phyloP scores from a whole-genome alignment of 2,329 filamentous ascomycete species.

The Ceratocystis cacaofunesta region DNA sequence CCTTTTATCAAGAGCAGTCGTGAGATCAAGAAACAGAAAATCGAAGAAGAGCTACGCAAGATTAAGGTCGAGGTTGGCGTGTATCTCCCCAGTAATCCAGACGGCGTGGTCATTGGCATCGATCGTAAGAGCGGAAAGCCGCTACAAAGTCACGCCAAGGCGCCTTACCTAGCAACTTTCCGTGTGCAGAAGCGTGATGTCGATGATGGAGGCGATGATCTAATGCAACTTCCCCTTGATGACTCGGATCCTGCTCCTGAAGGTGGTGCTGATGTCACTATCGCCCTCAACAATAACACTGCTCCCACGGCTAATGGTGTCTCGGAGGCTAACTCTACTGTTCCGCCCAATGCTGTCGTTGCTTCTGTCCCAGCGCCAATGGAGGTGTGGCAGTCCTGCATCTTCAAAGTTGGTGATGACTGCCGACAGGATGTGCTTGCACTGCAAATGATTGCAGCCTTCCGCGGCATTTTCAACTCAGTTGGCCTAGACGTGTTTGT shows the following conservation, averaged over 20 bases:
- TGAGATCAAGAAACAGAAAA: constrained; percentile 96
- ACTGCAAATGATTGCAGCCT: constrained; percentile 93
- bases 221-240: constrained; percentile 32
- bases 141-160: constrained; percentile 93
- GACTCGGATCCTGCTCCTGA: constrained; percentile 35
- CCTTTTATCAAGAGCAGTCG: constrained; percentile 85
- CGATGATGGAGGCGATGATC: constrained; percentile 11
- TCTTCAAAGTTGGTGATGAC: constrained; percentile 99
- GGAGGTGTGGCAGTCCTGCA: constrained; percentile 97
- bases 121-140: constrained; percentile 97
- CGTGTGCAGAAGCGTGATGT: constrained; percentile 65
- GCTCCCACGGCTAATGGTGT: constrained; percentile 6
- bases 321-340: constrained; percentile 19
- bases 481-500: constrained; percentile 94
- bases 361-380: constrained; percentile 30
- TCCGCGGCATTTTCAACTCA: constrained; percentile 89
- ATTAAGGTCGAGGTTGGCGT: constrained; percentile 96
- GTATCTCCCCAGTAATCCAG: constrained; percentile 91
- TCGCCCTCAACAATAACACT: not conserved
- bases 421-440: constrained; percentile 94
- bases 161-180: constrained; percentile 98
- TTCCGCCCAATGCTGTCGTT: not conserved
- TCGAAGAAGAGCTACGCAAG: constrained; percentile 93
- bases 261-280: constrained; percentile 25
- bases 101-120: constrained; percentile 93